Evolutionary conservation across 2,329 filamentous ascomycete species (phyloP).

Genomic region (Botrytis deweyae): DNA sequence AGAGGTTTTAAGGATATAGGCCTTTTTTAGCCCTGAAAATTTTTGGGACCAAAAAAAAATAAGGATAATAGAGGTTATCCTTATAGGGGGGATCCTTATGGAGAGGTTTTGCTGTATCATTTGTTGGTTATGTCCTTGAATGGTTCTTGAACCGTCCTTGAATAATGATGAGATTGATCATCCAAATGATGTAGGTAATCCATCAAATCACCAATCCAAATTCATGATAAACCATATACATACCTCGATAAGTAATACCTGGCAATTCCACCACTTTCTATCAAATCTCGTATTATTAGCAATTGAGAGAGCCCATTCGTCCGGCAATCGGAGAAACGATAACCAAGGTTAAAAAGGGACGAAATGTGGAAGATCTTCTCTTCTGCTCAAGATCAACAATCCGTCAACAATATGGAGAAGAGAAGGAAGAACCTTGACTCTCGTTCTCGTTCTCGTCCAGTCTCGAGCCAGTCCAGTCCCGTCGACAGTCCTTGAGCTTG

Average conservation of each 20-base stretch:
- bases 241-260: not conserved
- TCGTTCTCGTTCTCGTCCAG: too few species aligned
- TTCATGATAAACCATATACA: not conserved
- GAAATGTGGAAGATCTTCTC: not conserved
- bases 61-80: too few species aligned
- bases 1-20: too few species aligned
- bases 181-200: not conserved
- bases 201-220: not conserved
- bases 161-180: not conserved
- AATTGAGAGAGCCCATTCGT: not conserved
- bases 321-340: not conserved
- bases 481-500: too few species aligned
- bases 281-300: not conserved
- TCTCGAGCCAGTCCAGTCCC: too few species aligned
- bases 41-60: too few species aligned
- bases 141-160: not conserved
- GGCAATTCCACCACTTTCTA: not conserved
- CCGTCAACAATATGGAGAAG: not conserved
- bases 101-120: not conserved
- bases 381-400: not conserved
- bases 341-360: not conserved
- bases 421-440: not conserved
- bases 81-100: too few species aligned
- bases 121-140: not conserved
- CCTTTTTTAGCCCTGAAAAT: too few species aligned